Evolutionary conservation across 164 flowering plant genomes (phyloP).

Genomic region (Warburgia ugandensis): DNA sequence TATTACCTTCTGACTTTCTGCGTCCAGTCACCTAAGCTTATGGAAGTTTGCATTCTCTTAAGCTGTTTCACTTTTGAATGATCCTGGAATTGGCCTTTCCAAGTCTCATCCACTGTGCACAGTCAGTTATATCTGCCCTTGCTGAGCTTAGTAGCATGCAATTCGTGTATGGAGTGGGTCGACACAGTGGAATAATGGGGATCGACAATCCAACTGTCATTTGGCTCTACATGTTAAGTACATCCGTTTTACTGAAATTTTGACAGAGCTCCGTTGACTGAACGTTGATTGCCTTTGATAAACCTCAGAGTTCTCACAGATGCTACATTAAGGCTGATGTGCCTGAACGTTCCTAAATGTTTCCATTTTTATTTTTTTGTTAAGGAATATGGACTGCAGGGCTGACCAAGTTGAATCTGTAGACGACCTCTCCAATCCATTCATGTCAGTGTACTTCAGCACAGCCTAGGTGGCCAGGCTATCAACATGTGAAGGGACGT

Average conservation of each 20-base stretch:
- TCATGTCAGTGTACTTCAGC: conserved; percentile 83
- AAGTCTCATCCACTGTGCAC: conserved; percentile 11
- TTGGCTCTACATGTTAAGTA: conserved; percentile 84
- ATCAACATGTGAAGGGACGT: conserved; percentile 83
- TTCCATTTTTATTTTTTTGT: conserved; percentile 9
- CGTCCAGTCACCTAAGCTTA: background rate
- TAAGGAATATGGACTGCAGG: conserved; percentile 66
- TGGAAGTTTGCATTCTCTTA: background rate
- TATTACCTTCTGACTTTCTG: background rate
- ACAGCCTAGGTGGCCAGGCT: conserved; percentile 78
- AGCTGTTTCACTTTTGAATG: background rate
- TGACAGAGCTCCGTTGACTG: background rate
- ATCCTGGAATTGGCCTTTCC: background rate
- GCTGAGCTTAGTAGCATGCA: conserved; percentile 83
- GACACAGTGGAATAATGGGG: conserved; percentile 69
- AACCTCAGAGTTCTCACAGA: no score
- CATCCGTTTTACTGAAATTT: background rate
- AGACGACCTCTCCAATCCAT: conserved; percentile 70
- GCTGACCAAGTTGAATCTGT: conserved; percentile 54
- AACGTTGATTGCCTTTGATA: background rate
- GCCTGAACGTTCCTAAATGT: conserved; percentile 4
- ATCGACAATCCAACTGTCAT: conserved; percentile 60
- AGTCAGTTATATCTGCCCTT: conserved; percentile 69
- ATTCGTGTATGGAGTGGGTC: conserved; percentile 56
- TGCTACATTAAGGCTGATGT: background rate